phyloP scores from a whole-genome alignment of 176 grass and related monocot species.

The Alloteropsis semialata region DNA sequence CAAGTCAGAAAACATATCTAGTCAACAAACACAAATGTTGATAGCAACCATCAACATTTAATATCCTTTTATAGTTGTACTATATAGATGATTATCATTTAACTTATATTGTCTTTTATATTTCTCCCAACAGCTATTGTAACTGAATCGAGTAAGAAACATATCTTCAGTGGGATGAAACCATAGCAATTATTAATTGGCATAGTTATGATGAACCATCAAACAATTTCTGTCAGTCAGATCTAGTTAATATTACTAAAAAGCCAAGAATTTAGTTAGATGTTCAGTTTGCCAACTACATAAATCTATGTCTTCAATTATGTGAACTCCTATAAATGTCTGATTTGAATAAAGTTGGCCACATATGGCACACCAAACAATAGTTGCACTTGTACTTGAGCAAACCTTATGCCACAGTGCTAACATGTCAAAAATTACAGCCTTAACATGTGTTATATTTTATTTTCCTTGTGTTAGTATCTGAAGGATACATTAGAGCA shows the following conservation, averaged over 20 bases:
- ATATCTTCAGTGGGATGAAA: conserved; percentile 14
- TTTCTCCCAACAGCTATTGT: not conserved
- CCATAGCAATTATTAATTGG: not conserved
- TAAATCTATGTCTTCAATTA: not conserved
- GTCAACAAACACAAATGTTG: conserved; percentile 16
- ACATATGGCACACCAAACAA: not conserved
- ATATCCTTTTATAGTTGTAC: not conserved
- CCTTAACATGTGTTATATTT: not conserved
- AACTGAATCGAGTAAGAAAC: not conserved
- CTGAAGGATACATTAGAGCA: not conserved
- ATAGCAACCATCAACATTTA: conserved; percentile 9
- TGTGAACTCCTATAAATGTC: not conserved
- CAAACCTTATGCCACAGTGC: not conserved
- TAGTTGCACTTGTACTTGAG: not conserved
- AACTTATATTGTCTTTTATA: not conserved
- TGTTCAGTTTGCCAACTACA: not conserved
- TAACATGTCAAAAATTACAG: not conserved
- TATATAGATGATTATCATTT: not conserved
- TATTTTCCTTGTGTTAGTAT: not conserved
- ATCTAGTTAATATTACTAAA: not conserved
- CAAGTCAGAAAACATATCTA: conserved; percentile 32
- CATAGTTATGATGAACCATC: not conserved
- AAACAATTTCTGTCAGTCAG: not conserved
- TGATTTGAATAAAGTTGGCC: not conserved
- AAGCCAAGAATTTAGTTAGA: not conserved